A percentile compares a stretch with the other conserved stretches of the same genome.
Evolutionary conservation across 805 yeast genomes (phyloP).

Genomic region (Metschnikowia koreensis): DNA sequence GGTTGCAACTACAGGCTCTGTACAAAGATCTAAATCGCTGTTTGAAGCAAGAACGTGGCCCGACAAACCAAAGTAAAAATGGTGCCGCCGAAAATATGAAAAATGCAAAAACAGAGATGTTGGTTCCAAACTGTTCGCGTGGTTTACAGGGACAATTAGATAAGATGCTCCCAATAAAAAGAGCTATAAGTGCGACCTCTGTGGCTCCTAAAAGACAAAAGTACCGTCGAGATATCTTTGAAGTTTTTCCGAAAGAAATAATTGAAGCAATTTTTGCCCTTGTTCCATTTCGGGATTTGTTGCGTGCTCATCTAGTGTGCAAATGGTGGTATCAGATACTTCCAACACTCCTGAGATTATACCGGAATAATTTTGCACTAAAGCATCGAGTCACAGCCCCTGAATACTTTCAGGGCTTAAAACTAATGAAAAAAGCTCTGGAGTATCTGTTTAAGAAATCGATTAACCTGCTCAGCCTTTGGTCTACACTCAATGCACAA

Average conservation of each 20-base stretch:
- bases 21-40: slow-evolving; percentile 23
- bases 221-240: slow-evolving; percentile 26
- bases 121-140: background rate
- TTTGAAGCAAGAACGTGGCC: slow-evolving; percentile 19
- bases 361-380: slow-evolving; percentile 20
- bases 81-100: background rate
- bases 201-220: background rate
- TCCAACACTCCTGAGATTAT: slow-evolving; percentile 27
- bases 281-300: slow-evolving; percentile 22
- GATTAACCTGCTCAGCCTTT: slow-evolving; percentile 22
- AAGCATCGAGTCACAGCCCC: slow-evolving; percentile 25
- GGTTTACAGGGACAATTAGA: slow-evolving; percentile 14
- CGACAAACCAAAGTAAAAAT: background rate
- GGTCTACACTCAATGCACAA: slow-evolving; percentile 21
- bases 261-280: slow-evolving; percentile 26
- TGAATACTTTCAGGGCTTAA: slow-evolving; percentile 31
- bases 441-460: slow-evolving; percentile 16
- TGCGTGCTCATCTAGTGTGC: slow-evolving; percentile 33
- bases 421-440: slow-evolving; percentile 27
- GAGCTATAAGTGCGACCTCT: slow-evolving; percentile 2
- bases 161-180: slow-evolving; percentile 21
- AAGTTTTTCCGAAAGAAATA: slow-evolving; percentile 30
- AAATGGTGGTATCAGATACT: slow-evolving; percentile 33
- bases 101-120: background rate
- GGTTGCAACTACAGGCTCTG: slow-evolving; percentile 24